Base-by-base conservation (phyloP, 2,329 filamentous ascomycete species). In the Phyllosticta citribraziliensis region DNA sequence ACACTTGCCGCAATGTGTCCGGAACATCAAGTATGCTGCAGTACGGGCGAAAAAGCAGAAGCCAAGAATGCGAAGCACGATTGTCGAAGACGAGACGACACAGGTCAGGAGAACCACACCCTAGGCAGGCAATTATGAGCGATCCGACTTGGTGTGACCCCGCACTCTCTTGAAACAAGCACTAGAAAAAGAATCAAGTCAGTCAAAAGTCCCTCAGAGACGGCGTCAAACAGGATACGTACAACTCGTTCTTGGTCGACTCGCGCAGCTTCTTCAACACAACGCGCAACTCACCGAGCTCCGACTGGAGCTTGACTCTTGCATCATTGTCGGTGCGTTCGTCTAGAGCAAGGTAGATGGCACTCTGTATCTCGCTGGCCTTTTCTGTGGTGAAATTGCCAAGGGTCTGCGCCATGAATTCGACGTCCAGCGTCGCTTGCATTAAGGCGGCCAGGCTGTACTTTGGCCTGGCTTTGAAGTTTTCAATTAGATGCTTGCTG, bases 381-480 rank as follows among this genome's bases (percentile, higher is more conserved):
- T 85, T 82, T 62, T 96, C 88, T 0, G 90, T 94, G 0, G 90
- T 94, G 74, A 95, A 99, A 67, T 92, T 87, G 63, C 84, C 89
- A 35, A 99, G 82, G 5, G 93, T 97, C 77, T 99, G 94, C 0
- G 92, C 90, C 62, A 97, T 87, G 70, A 99, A 97, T 74, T 99
- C 94, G 1, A 97, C 92, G 70, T 99, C 94, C 1, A 99, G 84
- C 0, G 94, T 99, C 1, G 95, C 95, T 75, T 99, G 95, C 87
- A 97, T 96, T 57, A 99, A 83, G 6, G 89, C 87, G 5, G 88
- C 80, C 0, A 99, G 84, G 1, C 85, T 82, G 75, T 94, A 97
- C 20, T 79, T 79, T 4, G 80, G 73, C 0, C 76, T 85, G 40
- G 79, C 72, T 72, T 82, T 79, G 79, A 97, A 96, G 0, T 90